Base-by-base conservation (phyloP, 129 eudicot species). In the Helichrysum umbraculigerum region DNA sequence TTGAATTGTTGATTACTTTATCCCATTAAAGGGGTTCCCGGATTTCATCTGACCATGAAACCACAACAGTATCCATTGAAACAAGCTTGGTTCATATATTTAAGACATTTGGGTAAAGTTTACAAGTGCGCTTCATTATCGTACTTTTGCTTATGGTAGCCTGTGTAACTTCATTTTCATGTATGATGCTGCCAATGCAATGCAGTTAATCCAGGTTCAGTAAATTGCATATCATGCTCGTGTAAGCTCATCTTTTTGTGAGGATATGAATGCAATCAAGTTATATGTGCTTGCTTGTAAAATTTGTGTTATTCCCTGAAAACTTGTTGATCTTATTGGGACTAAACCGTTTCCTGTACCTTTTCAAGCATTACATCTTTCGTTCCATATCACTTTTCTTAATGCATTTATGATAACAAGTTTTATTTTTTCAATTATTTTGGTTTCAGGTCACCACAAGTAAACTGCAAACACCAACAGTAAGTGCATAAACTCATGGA, bases 361-460 rank as follows among this genome's bases (percentile, higher is more conserved):
- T 54, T 19, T 5, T 54, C 3, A 54, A 54, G 3, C 61, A n/a
- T 54, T 19, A 4, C 0, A 54, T 4, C 25, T n/a, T 17, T 19
- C 61, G 61, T 54, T 14, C 12, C 5, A 12, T 32, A 34, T 60
- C 66, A 60, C 17, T 60, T 58, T 21, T 59, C 64, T 7, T 21
- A 11, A 32, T 3, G 47, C n/a, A 33, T 69, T 68, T 68, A 67
- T 34, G 21, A 75, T 64, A 59, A 47, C 5, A 66, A 51, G 63
- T 21, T 65, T 2, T 7, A 9, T 66, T 15, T 52, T 22, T n/a
- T 77, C 32, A 9, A 22, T 63, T 50, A 3, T 8, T 20, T 44
- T 78, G 15, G 66, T 71, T 62, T 71, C 82, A 78, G 82, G 71
- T 32, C 2, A 42, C 62, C 5, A 16, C 50, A 12, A 20, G 71